Evolutionary conservation across 2,329 filamentous ascomycete genomes (phyloP), one percentile per base, ranked within the genome.

Genomic region (Raffaelea ambrosiae): DNA sequence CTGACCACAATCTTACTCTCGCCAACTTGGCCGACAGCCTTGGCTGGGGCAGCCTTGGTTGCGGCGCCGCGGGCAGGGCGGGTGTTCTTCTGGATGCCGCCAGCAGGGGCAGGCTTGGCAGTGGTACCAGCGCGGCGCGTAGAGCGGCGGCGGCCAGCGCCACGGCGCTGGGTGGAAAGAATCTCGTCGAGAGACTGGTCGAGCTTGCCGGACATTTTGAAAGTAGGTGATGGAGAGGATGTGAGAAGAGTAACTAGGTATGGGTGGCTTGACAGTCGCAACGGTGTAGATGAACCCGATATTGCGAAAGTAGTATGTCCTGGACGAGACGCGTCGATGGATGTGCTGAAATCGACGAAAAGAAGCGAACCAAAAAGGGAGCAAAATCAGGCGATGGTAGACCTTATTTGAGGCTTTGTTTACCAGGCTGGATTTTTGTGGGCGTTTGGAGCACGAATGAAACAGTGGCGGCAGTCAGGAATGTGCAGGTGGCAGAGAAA

Each of bases 1-100:
- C 88, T 95, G 72, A 98, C 91, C 69, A 95, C 87, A 72, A 97
- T 91, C 74, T 96, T 97, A 77, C 88, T 94, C 58, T 94, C 88
- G 62, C 81, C 82, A 60, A 73, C 72, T 52, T 70, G 67, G 56
- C 74, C 69, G 49, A 77, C 68, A 51, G 79, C 77, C 64, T 83
- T 86, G 58, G 79, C 77, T 53, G 86, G 80, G 39, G 75, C 71
- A 52, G 78, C 71, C 70, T 83, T 82, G 58, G 74, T 72, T 42
- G 72, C 69, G 51, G 71, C 68, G 55, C 73, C 73, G 60, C 84
- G 85, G 50, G 74, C 64, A 57, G 73, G 67, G 61, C 76, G 86
- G 50, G 78, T 74, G 58, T 73, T 81, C 78, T 95, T 96, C 69
- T 87, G 82, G 58, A 96, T 77, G 63, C 91, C 91, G 58, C 89